Conservation (phyloP, 768 basidiomycete genomes). For the Russula ochroleuca region DNA sequence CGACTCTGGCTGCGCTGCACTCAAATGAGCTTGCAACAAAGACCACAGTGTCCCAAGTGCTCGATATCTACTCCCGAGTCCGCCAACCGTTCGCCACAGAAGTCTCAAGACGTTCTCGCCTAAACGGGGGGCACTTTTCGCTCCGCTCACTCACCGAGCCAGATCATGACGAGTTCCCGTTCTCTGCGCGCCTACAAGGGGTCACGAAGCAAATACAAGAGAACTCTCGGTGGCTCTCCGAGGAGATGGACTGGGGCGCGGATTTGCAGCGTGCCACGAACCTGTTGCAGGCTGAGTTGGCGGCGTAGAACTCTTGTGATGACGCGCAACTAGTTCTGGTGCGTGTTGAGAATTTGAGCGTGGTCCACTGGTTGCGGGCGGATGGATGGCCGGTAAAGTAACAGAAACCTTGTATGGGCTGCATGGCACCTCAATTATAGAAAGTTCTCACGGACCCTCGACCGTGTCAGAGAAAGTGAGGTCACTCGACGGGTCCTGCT, state of each 20-base stretch:
- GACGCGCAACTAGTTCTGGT: too few species aligned
- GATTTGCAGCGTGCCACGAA: conserved; percentile 4
- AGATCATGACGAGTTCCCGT: neutral
- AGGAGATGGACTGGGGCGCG: conserved; percentile 9
- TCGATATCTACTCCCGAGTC: conserved; percentile 34
- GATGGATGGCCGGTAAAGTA: neutral
- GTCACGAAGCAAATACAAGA: conserved; percentile 9
- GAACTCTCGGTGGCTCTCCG: conserved; percentile 19
- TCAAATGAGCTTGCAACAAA: conserved; percentile 38
- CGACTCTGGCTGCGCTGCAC: conserved; percentile 39
- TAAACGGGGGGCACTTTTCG: conserved; percentile 32
- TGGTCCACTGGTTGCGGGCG: neutral
- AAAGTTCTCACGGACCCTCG: too few species aligned
- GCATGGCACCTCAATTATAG: too few species aligned
- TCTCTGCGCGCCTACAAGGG: neutral
- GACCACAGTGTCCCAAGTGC: conserved; percentile 27
- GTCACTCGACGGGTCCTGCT: too few species aligned
- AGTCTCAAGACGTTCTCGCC: conserved; percentile 30
- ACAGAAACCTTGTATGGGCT: too few species aligned
- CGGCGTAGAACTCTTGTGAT: neutral
- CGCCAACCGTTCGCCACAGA: conserved; percentile 33
- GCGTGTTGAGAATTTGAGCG: neutral
- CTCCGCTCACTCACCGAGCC: conserved; percentile 13
- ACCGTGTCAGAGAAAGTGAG: too few species aligned
- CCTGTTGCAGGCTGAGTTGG: neutral